Conservation (phyloP, 768 basidiomycete species). For the Mycena maculata region DNA sequence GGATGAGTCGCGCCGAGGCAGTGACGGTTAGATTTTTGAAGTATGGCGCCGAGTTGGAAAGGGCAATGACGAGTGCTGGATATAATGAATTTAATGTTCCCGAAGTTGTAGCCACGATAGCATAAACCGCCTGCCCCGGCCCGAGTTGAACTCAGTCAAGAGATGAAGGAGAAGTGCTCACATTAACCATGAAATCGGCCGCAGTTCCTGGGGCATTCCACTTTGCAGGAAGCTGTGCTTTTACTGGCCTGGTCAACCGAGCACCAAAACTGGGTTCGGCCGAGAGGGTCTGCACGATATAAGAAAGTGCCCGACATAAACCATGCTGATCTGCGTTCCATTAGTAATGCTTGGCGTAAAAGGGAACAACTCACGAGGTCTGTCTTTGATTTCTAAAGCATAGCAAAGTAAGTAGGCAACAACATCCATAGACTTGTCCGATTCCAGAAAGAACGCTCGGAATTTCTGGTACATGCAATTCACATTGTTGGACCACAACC, state of each 20-base stretch:
- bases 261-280: constrained; percentile 83
- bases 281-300: constrained; percentile 91
- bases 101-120: constrained; percentile 89
- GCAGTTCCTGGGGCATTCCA: constrained; percentile 80
- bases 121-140: constrained; percentile 79
- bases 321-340: constrained; percentile 84
- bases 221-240: constrained; percentile 76
- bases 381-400: constrained; percentile 91
- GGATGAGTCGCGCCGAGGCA: constrained; percentile 85
- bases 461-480: constrained; percentile 76
- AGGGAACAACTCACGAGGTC: constrained; percentile 72
- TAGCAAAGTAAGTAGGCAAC: constrained; percentile 84
- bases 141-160: constrained; percentile 11
- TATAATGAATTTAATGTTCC: constrained; percentile 86
- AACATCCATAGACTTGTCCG: constrained; percentile 81
- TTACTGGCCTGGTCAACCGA: constrained; percentile 75
- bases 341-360: not conserved
- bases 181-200: constrained; percentile 90
- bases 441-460: constrained; percentile 81
- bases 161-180: constrained; percentile 47
- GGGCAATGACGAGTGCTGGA: constrained; percentile 90
- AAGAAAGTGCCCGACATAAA: constrained; percentile 87
- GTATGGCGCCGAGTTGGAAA: constrained; percentile 91
- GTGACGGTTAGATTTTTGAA: constrained; percentile 84
- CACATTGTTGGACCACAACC: not conserved